Percentiles rank a stretch among this genome's conserved stretches.
phyloP scores from a whole-genome alignment of 2,329 filamentous ascomycete species.

The Penicillium sp. region DNA sequence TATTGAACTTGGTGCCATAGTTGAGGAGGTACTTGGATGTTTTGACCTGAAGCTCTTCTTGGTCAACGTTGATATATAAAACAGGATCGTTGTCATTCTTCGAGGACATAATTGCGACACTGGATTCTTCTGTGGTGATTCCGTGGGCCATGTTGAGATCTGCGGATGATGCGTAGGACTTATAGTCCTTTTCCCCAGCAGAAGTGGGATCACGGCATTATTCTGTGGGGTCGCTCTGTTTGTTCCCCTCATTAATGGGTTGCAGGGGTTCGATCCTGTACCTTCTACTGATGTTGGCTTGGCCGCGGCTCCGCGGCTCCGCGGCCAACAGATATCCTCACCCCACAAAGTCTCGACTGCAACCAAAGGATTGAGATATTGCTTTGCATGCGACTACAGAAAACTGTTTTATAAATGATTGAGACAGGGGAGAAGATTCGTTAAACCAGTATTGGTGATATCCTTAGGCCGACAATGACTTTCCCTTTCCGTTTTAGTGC shows the following conservation, averaged over 20 bases:
- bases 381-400: too few relatives aligned
- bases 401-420: too few relatives aligned
- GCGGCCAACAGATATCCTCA: not conserved
- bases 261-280: not conserved
- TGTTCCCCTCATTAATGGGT: not conserved
- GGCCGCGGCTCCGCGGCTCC: not conserved
- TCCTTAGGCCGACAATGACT: too few relatives aligned
- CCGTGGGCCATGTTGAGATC: too few relatives aligned
- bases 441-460: too few relatives aligned
- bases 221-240: too few relatives aligned
- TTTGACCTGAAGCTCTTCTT: conserved; percentile 5
- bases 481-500: too few relatives aligned
- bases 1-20: conserved; percentile 10
- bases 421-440: too few relatives aligned
- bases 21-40: conserved; percentile 6
- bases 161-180: not conserved
- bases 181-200: too few relatives aligned
- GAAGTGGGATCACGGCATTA: too few relatives aligned
- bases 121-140: not conserved
- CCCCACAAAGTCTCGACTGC: not conserved
- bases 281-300: not conserved
- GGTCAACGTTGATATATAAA: not conserved
- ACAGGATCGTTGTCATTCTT: not conserved
- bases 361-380: not conserved
- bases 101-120: not conserved